Conservation (phyloP, 106 monocot genomes). For the Dioscorea zingiberensis region DNA sequence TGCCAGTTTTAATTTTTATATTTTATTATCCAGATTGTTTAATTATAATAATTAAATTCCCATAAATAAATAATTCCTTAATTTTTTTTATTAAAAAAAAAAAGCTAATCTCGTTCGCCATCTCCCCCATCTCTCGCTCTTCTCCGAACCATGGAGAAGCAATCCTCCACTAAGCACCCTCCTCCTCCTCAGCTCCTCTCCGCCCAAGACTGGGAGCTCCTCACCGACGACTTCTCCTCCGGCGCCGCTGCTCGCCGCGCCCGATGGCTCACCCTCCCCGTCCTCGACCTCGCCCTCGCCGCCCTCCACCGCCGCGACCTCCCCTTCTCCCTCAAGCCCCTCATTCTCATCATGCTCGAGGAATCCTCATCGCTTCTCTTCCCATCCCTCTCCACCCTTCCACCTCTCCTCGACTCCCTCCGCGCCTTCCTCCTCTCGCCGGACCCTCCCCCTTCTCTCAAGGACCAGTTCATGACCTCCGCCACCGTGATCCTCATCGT, state of each 20-base stretch:
- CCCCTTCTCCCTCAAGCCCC: slow-evolving; percentile 23
- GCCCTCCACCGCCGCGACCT: slow-evolving; percentile 58
- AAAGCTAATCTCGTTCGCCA: too few relatives aligned
- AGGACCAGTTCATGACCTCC: slow-evolving; percentile 48
- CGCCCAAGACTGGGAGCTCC: slow-evolving; percentile 50
- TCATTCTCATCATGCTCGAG: slow-evolving; percentile 36
- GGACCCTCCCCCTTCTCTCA: slow-evolving; percentile 12
- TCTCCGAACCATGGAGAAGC: slow-evolving; percentile 37
- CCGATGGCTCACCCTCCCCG: slow-evolving; percentile 33
- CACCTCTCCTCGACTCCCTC: slow-evolving; percentile 14
- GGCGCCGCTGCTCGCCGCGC: slow-evolving; percentile 20
- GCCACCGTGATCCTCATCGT: slow-evolving; percentile 37
- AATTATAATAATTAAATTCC: too few relatives aligned
- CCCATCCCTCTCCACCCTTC: slow-evolving; percentile 9
- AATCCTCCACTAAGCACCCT: slow-evolving; percentile 10
- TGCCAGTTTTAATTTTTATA: too few relatives aligned
- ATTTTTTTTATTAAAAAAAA: too few relatives aligned
- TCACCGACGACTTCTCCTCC: slow-evolving; percentile 60
- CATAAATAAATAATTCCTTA: too few relatives aligned
- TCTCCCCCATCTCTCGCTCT: too few relatives aligned
- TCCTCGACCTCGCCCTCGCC: slow-evolving; percentile 35
- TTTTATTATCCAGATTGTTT: too few relatives aligned
- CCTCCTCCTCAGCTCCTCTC: slow-evolving; percentile 17
- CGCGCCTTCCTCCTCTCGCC: slow-evolving; percentile 8
- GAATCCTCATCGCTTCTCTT: slow-evolving; percentile 22